Evolutionary conservation across 2,329 filamentous ascomycete species (phyloP).

Genomic region (Colletotrichum sublineola): DNA sequence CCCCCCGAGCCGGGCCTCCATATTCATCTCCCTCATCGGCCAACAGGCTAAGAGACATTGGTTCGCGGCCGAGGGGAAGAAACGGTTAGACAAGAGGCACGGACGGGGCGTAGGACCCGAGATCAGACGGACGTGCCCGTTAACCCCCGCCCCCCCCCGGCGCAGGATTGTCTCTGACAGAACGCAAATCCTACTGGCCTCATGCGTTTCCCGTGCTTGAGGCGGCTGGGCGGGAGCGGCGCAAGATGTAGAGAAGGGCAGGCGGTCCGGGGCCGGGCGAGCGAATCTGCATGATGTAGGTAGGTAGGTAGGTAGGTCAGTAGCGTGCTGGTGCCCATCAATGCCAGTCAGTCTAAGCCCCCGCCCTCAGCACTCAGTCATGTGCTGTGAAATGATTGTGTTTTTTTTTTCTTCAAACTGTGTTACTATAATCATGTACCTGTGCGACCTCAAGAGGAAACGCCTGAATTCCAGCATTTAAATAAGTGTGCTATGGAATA

Average conservation of each 20-base stretch:
- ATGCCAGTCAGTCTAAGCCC: background rate
- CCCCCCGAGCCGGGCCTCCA: background rate
- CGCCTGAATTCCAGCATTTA: no score
- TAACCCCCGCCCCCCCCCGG: background rate
- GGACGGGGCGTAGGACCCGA: conserved; percentile 6
- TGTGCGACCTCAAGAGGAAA: no score
- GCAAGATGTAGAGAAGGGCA: background rate
- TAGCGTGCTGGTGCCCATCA: background rate
- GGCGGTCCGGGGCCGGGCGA: conserved; percentile 12
- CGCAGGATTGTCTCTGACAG: background rate
- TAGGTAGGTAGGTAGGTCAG: background rate
- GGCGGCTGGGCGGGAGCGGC: background rate
- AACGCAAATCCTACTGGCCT: background rate
- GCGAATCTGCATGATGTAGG: conserved; percentile 2
- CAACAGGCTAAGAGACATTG: background rate
- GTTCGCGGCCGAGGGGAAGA: background rate
- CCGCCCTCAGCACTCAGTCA: no score
- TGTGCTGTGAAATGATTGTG: background rate
- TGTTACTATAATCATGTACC: no score
- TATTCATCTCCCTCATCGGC: background rate
- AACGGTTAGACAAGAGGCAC: background rate
- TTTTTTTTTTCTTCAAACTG: no score
- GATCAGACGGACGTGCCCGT: conserved; percentile 15
- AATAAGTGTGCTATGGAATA: no score
- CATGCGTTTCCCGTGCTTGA: background rate